phyloP scores from a whole-genome alignment of 495 filamentous ascomycete species.

The Cercophora sp. region DNA sequence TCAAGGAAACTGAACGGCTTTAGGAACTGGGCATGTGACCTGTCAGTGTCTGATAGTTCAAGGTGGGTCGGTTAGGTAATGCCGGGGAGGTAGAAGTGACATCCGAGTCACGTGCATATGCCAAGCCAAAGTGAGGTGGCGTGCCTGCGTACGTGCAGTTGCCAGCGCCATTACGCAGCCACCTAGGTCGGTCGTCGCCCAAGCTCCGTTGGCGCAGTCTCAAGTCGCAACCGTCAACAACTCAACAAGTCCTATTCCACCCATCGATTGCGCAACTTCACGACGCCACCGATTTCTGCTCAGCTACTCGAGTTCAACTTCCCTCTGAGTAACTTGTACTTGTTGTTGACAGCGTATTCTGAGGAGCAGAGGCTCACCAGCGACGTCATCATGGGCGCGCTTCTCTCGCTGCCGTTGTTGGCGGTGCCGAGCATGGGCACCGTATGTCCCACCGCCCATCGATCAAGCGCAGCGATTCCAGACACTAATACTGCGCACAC shows the following conservation, averaged over 20 bases:
- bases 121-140: neutral
- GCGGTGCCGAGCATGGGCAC: conserved; percentile 82
- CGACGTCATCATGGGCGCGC: conserved; percentile 70
- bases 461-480: neutral
- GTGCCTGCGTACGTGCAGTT: too few relatives aligned
- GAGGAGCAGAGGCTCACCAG: neutral
- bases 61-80: too few relatives aligned
- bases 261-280: too few relatives aligned
- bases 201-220: neutral
- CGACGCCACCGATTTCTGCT: too few relatives aligned
- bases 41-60: too few relatives aligned
- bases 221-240: neutral
- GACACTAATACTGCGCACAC: conserved; percentile 5
- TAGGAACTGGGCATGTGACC: too few relatives aligned
- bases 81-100: too few relatives aligned
- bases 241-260: too few relatives aligned
- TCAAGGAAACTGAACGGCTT: too few relatives aligned
- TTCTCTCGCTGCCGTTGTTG: conserved; percentile 84
- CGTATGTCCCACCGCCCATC: conserved; percentile 49
- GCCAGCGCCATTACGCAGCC: neutral
- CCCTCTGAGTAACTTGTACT: too few relatives aligned
- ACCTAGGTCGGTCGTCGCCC: neutral
- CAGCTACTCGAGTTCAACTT: too few relatives aligned
- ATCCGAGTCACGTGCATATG: neutral
- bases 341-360: too few relatives aligned